phyloP scores from a whole-genome alignment of 768 basidiomycete species.

The Harrya chromipes region DNA sequence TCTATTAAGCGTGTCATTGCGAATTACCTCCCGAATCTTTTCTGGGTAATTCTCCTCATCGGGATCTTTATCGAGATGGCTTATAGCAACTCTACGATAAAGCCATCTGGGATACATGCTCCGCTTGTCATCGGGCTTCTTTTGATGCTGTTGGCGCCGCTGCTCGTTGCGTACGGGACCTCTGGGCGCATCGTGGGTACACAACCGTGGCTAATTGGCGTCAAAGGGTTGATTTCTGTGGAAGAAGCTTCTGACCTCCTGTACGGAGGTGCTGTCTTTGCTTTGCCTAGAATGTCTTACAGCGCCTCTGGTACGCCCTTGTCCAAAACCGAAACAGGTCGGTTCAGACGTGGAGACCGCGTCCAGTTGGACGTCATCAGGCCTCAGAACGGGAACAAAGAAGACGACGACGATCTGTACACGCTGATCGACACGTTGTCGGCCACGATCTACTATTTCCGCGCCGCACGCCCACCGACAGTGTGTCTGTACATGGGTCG shows the following conservation, averaged over 20 bases:
- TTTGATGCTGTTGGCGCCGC: conserved; percentile 15
- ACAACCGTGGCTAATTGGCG: conserved; percentile 23
- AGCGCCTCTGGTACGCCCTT: conserved; percentile 18
- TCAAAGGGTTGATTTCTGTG: conserved; percentile 25
- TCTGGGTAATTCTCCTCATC: neutral
- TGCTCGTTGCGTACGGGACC: conserved; percentile 10
- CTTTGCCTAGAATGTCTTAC: conserved; percentile 14
- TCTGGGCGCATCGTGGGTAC: conserved; percentile 15
- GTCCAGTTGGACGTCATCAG: conserved; percentile 5
- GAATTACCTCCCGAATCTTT: neutral
- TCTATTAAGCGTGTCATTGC: conserved; percentile 13
- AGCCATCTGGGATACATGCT: neutral
- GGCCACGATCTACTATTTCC: conserved; percentile 24
- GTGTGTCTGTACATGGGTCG: conserved; percentile 22
- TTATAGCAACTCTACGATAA: too few relatives aligned
- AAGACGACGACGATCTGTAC: conserved; percentile 13
- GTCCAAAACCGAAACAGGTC: conserved; percentile 1
- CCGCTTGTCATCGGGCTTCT: conserved; percentile 1
- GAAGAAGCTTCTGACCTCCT: conserved; percentile 14
- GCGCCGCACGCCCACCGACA: conserved; percentile 18
- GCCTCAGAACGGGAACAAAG: neutral
- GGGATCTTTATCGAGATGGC: neutral
- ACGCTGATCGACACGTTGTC: conserved; percentile 25
- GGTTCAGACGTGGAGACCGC: conserved; percentile 19
- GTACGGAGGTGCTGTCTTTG: conserved; percentile 12